phyloP scores from a whole-genome alignment of 768 basidiomycete species.

The Tricholoma bakamatsutake region DNA sequence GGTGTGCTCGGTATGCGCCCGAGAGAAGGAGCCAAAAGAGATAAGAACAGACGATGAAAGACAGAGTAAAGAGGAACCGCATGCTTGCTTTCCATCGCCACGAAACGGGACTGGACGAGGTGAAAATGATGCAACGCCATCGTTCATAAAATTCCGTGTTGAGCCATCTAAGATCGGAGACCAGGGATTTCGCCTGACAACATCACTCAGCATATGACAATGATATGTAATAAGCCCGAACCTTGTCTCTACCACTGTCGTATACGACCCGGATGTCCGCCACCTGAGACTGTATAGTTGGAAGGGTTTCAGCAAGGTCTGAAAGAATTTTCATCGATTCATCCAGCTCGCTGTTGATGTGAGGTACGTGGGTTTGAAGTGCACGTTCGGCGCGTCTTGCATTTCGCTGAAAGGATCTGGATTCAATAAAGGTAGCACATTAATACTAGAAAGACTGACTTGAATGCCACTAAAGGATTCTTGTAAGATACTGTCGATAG shows the following conservation, averaged over 20 bases:
- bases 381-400: conserved; percentile 54
- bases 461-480: conserved; percentile 58
- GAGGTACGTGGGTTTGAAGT: conserved; percentile 52
- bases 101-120: conserved; percentile 65
- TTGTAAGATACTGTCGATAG: conserved; percentile 63
- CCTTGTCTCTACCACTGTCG: conserved; percentile 67
- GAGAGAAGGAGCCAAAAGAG: conserved; percentile 53
- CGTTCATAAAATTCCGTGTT: conserved; percentile 77
- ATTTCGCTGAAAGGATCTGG: conserved; percentile 40
- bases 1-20: conserved; percentile 69
- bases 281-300: conserved; percentile 56
- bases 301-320: conserved; percentile 54
- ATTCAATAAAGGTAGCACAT: not conserved
- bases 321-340: conserved; percentile 52
- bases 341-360: conserved; percentile 54
- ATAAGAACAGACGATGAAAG: conserved; percentile 54
- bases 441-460: conserved; percentile 28
- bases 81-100: conserved; percentile 62
- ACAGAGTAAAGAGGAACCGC: conserved; percentile 52
- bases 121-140: conserved; percentile 71
- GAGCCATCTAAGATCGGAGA: conserved; percentile 64
- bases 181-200: conserved; percentile 56
- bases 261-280: conserved; percentile 59
- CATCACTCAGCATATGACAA: not conserved
- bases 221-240: conserved; percentile 17